Evolutionary conservation across 495 filamentous ascomycete species (phyloP), one percentile per base, ranked within the genome.

Genomic region (Talaromyces liani): DNA sequence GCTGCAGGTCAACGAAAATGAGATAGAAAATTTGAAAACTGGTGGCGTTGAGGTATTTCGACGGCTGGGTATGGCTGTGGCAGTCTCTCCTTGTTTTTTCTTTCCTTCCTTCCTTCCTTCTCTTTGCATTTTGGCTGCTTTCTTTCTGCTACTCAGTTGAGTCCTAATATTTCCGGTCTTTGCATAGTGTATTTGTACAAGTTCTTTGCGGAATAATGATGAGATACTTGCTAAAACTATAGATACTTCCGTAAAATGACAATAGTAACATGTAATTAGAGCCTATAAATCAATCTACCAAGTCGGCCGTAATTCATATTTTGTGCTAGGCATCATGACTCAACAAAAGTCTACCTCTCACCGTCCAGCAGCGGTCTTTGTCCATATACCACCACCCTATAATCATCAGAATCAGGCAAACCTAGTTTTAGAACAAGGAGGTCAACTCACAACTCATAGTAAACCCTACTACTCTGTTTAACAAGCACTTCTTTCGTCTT

Each of bases 371-470:
- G 27, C 8, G 58, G 58, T 31, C 36, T 60, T 14, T 41, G 58
- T 4, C 58, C 58, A 12, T 60, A 27, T n/a, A 60, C 36, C 16
- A 60, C 25, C 3, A 60, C 36, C 58, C 58, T 60, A 47, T 16
- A 34, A 45, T 24, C n/a, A 6, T 45, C 36, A 25, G 3, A 3
- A 8, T 45, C 36, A 41, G 18, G 14, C 4, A 12, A 18, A 45
- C 2, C 12, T 36, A 20, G 22, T 16, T 27, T 34, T 14, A 6
- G 6, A 10, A 31, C 5, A 22, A 1, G 27, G 29, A 20, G 6
- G 1, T n/a, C 2, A 27, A 60, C 58, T 60, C 36, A 60, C 58
- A 60, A 24, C 25, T 60, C 58, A 47, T 60, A 60, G 36, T 60
- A 60, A 7, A 60, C 58, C 12, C 39, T 41, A 60, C 36, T n/a